phyloP scores from a whole-genome alignment of 306 rosid species.

The Trichosanthes truncata region DNA sequence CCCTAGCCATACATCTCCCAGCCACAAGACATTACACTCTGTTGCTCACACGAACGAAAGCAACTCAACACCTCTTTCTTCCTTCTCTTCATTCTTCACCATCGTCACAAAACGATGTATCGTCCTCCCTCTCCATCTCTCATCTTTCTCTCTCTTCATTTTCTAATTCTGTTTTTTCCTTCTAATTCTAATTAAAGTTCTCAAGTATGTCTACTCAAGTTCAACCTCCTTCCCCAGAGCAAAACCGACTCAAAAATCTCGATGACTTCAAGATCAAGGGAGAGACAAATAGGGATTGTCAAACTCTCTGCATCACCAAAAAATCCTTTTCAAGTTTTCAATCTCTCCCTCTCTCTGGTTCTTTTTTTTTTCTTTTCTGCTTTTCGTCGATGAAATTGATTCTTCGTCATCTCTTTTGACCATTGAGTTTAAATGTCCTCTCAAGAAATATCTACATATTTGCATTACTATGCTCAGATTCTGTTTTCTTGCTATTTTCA shows the following conservation, averaged over 20 bases:
- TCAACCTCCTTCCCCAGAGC: slow-evolving; percentile 33
- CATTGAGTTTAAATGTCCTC: background rate
- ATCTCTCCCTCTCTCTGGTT: background rate
- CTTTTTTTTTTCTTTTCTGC: background rate
- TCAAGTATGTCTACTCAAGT: slow-evolving; percentile 20
- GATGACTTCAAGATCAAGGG: slow-evolving; percentile 76
- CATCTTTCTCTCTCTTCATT: no score
- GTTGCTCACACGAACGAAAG: no score
- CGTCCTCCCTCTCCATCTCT: no score
- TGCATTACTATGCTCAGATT: background rate
- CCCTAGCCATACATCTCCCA: no score
- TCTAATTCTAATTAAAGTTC: background rate
- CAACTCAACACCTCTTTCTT: no score
- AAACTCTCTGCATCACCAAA: slow-evolving; percentile 62
- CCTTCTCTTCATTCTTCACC: no score
- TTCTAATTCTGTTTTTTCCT: no score
- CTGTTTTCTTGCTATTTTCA: background rate
- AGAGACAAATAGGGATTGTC: slow-evolving; percentile 63
- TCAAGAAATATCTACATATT: background rate
- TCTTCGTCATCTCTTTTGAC: background rate
- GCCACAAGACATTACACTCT: no score
- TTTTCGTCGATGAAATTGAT: background rate
- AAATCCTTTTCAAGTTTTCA: slow-evolving; percentile 68
- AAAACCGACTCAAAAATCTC: slow-evolving; percentile 40
- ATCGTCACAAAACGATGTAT: no score